Conservation (phyloP, 495 filamentous ascomycete genomes). For the Trichoderma reesei region DNA sequence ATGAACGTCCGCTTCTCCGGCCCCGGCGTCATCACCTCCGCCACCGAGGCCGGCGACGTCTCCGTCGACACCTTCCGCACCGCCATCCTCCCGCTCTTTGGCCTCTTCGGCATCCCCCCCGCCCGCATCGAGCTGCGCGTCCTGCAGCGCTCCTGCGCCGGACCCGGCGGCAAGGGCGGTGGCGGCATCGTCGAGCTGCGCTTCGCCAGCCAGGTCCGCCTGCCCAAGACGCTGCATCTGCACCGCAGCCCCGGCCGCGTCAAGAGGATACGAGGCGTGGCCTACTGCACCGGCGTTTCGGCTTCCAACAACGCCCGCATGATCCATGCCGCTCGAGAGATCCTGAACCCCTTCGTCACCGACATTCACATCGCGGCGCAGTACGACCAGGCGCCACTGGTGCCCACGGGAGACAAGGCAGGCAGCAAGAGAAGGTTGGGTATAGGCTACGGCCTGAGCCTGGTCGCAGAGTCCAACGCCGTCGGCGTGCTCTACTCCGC, state of each 20-base stretch:
- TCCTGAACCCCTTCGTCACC: constrained; percentile 73
- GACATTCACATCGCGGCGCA: constrained; percentile 72
- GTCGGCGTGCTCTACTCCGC: constrained; percentile 72
- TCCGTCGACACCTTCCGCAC: constrained; percentile 89
- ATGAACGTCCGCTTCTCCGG: constrained; percentile 84
- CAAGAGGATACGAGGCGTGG: constrained; percentile 82
- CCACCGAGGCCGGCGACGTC: constrained; percentile 71
- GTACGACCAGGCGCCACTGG: constrained; percentile 62
- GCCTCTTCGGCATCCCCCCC: constrained; percentile 72
- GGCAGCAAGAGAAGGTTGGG: constrained; percentile 37
- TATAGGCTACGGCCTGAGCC: constrained; percentile 79
- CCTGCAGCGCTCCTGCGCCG: constrained; percentile 64
- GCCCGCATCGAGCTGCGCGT: constrained; percentile 82
- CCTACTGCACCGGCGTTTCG: constrained; percentile 81
- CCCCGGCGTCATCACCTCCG: constrained; percentile 84
- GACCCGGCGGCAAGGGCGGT: constrained; percentile 61
- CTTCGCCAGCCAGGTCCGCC: constrained; percentile 82
- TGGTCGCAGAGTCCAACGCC: constrained; percentile 85
- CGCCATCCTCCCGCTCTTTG: constrained; percentile 81
- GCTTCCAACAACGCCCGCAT: constrained; percentile 88
- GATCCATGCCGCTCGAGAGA: constrained; percentile 81
- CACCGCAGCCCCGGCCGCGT: constrained; percentile 69
- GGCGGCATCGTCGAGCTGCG: constrained; percentile 87
- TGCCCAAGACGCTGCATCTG: constrained; percentile 91
- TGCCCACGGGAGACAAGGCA: constrained; percentile 51